Base-by-base conservation (phyloP, 192 early-diverging fungal species). In the Umbelopsis isabellina region DNA sequence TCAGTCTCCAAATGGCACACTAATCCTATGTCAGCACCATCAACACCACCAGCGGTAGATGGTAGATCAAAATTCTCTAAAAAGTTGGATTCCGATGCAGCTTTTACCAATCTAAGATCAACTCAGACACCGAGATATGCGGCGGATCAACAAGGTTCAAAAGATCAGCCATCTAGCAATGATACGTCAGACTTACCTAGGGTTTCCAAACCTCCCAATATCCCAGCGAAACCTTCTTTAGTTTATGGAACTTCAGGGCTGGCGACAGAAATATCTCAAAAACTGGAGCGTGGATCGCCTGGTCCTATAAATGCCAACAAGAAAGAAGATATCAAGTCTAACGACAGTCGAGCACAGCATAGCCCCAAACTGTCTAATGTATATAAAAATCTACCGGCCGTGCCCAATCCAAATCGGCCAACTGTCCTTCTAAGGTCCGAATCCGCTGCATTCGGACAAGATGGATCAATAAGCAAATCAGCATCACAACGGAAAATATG, bases 11-110 rank as follows among this genome's bases (percentile, higher is more conserved):
- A 61, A 30, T 23, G 25, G 21, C 33, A 35, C 27, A 7, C 27
- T 15, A 25, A 13, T 13, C 2, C 11, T 61, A 5, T 6, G 6
- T 41, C 37, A 10, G 37, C 37, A 41, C 37, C 37, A 10, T 6
- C 37, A 4, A 41, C 37, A 41, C 37, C 37, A 41, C 10, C 37
- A 6, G 37, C 37, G 1, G 37, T 41, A 35, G 55, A 61, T n/a
- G 3, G 27, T 0, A 61, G 33, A 61, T n/a, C 55, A 12, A 61
- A 61, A 61, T 61, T 37, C 55, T 25, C 55, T 61, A 61, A 61
- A 35, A 15, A 4, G 18, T 30, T 30, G 12, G 18, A 33, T 1
- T 15, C 55, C 13, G 27, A 30, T 30, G 15, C 30, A 11, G 12
- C 55, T 15, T 30, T 35, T 35, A 35, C 11, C 30, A 11, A 61